phyloP scores from a whole-genome alignment of 495 filamentous ascomycete species.

The Talaromyces wortmannii region DNA sequence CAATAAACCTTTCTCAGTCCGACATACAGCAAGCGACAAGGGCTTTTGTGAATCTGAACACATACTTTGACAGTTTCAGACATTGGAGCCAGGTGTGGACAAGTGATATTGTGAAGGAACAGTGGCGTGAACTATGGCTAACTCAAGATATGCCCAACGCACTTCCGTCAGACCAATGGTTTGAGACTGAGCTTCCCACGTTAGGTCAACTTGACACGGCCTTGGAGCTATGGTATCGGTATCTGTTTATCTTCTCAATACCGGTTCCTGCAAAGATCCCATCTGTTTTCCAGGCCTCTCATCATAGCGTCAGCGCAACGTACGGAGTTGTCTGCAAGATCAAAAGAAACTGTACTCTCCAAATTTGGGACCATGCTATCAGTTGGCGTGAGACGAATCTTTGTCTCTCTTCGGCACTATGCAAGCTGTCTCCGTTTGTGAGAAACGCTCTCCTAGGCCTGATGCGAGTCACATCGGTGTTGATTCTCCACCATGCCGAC shows the following conservation, averaged over 20 bases:
- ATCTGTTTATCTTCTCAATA: slow-evolving; percentile 64
- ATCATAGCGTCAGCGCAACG: slow-evolving; percentile 57
- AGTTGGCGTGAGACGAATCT: slow-evolving; percentile 58
- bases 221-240: slow-evolving; percentile 56
- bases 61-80: slow-evolving; percentile 52
- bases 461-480: slow-evolving; percentile 51
- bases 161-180: slow-evolving; percentile 44
- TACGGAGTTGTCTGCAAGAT: slow-evolving; percentile 64
- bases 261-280: slow-evolving; percentile 58
- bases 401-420: slow-evolving; percentile 53
- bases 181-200: slow-evolving; percentile 53
- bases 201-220: slow-evolving; percentile 48
- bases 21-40: slow-evolving; percentile 50
- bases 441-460: slow-evolving; percentile 48
- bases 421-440: slow-evolving; percentile 51
- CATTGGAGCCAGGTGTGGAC: slow-evolving; percentile 62
- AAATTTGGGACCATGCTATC: slow-evolving; percentile 66
- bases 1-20: slow-evolving; percentile 38
- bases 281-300: slow-evolving; percentile 59
- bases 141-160: slow-evolving; percentile 49
- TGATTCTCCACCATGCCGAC: slow-evolving; percentile 59
- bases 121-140: slow-evolving; percentile 57
- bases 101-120: slow-evolving; percentile 51
- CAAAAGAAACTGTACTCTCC: slow-evolving; percentile 51
- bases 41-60: slow-evolving; percentile 54